Conservation (phyloP, 176 grass and related monocot species). For the Tillandsia leiboldiana region DNA sequence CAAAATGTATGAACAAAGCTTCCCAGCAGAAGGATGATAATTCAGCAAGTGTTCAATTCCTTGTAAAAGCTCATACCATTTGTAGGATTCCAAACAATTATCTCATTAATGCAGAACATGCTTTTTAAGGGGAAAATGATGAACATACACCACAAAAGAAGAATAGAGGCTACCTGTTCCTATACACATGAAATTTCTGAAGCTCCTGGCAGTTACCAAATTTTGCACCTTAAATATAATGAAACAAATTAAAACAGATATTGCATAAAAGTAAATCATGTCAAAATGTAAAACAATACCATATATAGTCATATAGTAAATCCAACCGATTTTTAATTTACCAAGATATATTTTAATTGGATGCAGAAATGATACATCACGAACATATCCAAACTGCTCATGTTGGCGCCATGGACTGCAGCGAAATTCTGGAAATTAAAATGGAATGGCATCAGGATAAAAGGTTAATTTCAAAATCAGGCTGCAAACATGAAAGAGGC, state of each 20-base stretch:
- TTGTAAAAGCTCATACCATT: no score
- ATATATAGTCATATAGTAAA: slow-evolving; percentile 7
- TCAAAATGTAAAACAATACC: slow-evolving; percentile 12
- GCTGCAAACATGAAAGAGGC: neutral
- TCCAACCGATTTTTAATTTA: slow-evolving; percentile 22
- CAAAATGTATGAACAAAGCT: no score
- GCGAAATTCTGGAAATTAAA: slow-evolving; percentile 57
- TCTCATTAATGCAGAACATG: no score
- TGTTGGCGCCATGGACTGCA: slow-evolving; percentile 61
- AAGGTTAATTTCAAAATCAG: neutral
- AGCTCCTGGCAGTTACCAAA: slow-evolving; percentile 76
- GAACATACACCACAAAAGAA: neutral
- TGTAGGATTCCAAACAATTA: no score
- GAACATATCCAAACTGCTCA: slow-evolving; percentile 46
- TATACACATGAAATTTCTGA: slow-evolving; percentile 73
- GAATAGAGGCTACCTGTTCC: slow-evolving; percentile 49
- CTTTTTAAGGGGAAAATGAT: neutral
- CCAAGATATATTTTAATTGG: slow-evolving; percentile 96
- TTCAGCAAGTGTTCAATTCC: no score
- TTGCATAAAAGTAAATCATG: slow-evolving; percentile 19
- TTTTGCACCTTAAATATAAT: slow-evolving; percentile 64
- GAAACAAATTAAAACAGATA: slow-evolving; percentile 31
- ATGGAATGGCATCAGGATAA: slow-evolving; percentile 15
- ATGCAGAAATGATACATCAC: slow-evolving; percentile 87
- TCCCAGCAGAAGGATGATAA: no score